phyloP scores from a whole-genome alignment of 441 rosid genomes.

The Euphorbia celastroides region DNA sequence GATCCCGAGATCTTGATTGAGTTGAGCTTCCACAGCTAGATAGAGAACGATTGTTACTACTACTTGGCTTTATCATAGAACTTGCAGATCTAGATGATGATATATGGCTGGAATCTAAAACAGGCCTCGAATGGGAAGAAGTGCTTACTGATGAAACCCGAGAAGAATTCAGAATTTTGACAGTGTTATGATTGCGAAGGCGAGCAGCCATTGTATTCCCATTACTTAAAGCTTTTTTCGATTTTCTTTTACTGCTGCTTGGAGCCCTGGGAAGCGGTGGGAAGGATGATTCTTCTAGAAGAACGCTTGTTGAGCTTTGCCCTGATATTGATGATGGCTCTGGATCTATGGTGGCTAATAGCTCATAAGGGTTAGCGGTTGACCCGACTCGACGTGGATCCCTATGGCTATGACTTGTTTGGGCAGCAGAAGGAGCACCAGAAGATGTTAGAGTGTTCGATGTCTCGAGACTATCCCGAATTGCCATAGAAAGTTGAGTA shows the following conservation, averaged over 20 bases:
- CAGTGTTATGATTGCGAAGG: constrained; percentile 21
- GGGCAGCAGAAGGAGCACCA: constrained; percentile 2
- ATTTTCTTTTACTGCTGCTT: constrained; percentile 27
- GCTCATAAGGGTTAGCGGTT: constrained; percentile 49
- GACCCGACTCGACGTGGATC: constrained; percentile 30
- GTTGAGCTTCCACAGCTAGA: constrained; percentile 7
- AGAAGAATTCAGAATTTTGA: constrained; percentile 22
- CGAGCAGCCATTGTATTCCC: constrained; percentile 32
- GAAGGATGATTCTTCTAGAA: constrained; percentile 63
- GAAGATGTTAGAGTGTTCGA: constrained; percentile 2
- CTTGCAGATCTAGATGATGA: constrained; percentile 9
- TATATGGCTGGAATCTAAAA: not conserved
- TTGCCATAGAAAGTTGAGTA: constrained; percentile 29
- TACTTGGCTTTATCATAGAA: constrained; percentile 2
- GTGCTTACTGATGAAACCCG: constrained; percentile 24
- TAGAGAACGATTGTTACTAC: not conserved
- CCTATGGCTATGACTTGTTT: constrained; percentile 24
- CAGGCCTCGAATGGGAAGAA: constrained; percentile 11
- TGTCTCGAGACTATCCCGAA: constrained; percentile 13
- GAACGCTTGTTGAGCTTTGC: constrained; percentile 26
- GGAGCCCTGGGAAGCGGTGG: constrained; percentile 55
- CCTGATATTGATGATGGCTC: constrained; percentile 54
- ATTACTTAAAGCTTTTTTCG: constrained; percentile 25
- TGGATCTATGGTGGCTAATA: constrained; percentile 35
- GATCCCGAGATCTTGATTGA: not conserved